phyloP scores from a whole-genome alignment of 192 early-diverging fungal species.

The Podila clonocystis region DNA sequence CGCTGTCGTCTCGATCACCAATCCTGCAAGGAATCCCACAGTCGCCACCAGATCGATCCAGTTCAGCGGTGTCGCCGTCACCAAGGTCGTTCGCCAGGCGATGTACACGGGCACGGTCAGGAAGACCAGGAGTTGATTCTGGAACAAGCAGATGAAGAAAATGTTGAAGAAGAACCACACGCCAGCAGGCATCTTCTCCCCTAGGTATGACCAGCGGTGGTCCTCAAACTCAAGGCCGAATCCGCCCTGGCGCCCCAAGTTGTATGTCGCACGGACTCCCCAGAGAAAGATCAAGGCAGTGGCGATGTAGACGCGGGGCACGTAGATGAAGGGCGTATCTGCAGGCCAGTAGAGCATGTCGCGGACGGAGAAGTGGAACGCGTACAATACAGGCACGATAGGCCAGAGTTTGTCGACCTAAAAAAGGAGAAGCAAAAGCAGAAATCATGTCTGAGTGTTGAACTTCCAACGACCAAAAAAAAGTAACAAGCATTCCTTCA shows the following conservation, averaged over 20 bases:
- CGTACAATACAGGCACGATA: constrained; percentile 71
- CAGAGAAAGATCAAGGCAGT: constrained; percentile 67
- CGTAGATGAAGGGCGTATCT: constrained; percentile 20
- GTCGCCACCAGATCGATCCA: constrained; percentile 58
- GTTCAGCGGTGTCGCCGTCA: constrained; percentile 31
- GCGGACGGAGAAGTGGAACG: constrained; percentile 64
- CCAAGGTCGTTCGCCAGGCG: constrained; percentile 26
- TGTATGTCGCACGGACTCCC: constrained; percentile 80
- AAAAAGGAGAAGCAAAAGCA: not conserved
- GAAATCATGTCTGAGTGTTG: not conserved
- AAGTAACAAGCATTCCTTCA: too few species aligned
- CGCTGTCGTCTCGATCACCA: constrained; percentile 73
- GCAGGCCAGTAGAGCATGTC: constrained; percentile 49
- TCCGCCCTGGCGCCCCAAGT: constrained; percentile 83
- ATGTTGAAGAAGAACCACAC: constrained; percentile 68
- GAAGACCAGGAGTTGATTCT: constrained; percentile 74
- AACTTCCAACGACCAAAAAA: not conserved
- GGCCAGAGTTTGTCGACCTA: constrained; percentile 84
- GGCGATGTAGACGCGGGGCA: constrained; percentile 42
- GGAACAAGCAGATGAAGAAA: constrained; percentile 78
- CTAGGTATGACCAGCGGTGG: constrained; percentile 76
- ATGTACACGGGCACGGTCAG: constrained; percentile 65
- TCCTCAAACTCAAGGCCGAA: constrained; percentile 75
- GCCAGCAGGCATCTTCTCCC: not conserved
- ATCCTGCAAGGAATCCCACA: constrained; percentile 52